These are phyloP conservation scores for Pleodorina starrii DNA, from an alignment of 139 green algal species.

Conservation along the genomic window DNA sequence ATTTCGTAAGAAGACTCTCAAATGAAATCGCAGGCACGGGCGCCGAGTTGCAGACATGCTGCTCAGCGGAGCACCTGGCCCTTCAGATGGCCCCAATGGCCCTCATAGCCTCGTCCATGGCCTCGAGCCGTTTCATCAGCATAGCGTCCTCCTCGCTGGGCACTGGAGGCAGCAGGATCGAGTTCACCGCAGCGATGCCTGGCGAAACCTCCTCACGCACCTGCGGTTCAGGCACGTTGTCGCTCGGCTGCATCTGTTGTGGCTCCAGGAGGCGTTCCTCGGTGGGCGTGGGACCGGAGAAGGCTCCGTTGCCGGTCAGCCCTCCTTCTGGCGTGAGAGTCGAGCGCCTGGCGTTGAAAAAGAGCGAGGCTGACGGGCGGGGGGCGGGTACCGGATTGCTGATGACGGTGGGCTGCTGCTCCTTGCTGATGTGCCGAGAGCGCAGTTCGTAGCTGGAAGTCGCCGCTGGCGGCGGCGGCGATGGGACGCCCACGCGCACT, in stretches of 20 bases:
- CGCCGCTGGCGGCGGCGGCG: not conserved
- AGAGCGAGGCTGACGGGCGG: no score
- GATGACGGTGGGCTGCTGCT: not conserved
- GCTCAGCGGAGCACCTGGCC: no score
- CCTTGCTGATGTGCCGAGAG: not conserved
- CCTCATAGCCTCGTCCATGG: slow-evolving; percentile 35
- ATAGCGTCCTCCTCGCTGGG: not conserved
- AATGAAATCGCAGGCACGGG: no score
- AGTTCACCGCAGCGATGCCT: not conserved
- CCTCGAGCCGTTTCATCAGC: slow-evolving; percentile 16
- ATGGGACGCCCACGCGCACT: not conserved
- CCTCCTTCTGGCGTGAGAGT: not conserved
- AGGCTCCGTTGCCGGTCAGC: not conserved
- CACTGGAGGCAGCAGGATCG: not conserved
- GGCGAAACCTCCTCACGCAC: not conserved
- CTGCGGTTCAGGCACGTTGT: no score
- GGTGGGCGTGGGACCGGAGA: not conserved
- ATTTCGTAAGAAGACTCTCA: no score
- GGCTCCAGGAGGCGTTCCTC: no score
- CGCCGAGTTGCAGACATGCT: no score
- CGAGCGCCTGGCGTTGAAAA: not conserved
- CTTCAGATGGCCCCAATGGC: slow-evolving; percentile 28
- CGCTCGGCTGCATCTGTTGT: no score
- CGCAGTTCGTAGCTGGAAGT: not conserved
- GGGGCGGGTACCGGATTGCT: no score